phyloP scores from a whole-genome alignment of 441 rosid species.

The Lepidium campestre region DNA sequence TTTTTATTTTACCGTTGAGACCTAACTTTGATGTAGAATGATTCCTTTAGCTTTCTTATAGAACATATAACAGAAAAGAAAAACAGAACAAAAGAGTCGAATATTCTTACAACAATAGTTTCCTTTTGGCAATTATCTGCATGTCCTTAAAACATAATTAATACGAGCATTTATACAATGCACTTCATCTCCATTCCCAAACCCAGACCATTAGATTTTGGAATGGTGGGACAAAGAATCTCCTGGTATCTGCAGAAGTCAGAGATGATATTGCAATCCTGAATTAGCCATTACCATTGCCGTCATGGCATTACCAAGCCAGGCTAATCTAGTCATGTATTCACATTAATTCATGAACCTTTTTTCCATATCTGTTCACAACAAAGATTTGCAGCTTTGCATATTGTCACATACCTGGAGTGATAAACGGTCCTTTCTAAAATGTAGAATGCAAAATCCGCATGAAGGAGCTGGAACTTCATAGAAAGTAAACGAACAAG shows the following conservation, averaged over 20 bases:
- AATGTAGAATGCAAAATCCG: neutral
- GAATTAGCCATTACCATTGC: neutral
- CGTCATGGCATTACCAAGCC: neutral
- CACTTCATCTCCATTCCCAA: neutral
- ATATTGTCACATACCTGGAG: neutral
- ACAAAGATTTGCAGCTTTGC: neutral
- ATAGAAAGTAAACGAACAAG: neutral
- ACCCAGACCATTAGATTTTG: neutral
- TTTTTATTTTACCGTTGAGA: slow-evolving; percentile 27
- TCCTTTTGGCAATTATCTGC: neutral
- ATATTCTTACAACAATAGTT: slow-evolving; percentile 3
- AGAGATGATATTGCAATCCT: neutral
- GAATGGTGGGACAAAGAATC: slow-evolving; percentile 21
- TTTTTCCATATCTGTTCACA: neutral
- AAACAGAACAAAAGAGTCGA: neutral
- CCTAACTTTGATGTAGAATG: slow-evolving; percentile 16
- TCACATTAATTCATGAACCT: neutral
- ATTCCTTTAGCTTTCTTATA: slow-evolving; percentile 12
- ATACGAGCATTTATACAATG: neutral
- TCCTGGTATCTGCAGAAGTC: slow-evolving; percentile 17
- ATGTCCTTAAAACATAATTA: slow-evolving; percentile 4
- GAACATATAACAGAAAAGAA: neutral
- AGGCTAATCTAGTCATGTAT: neutral
- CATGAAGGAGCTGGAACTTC: neutral
- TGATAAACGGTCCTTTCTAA: neutral